Conservation (phyloP, 805 yeast genomes). For the Jamesozyma jinghongensis region DNA sequence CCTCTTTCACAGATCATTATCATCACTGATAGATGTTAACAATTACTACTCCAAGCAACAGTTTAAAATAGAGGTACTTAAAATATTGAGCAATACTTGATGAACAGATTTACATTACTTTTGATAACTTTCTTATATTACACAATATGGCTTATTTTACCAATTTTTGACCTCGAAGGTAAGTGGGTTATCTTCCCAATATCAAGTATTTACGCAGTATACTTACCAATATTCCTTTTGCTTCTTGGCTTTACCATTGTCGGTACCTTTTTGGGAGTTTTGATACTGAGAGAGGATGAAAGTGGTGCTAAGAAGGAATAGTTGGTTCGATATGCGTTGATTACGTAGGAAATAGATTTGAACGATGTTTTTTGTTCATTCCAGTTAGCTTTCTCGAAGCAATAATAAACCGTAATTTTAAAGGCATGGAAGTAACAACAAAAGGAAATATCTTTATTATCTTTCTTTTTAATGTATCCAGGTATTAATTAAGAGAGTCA, state of each 20-base stretch:
- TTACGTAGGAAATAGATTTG: too few relatives aligned
- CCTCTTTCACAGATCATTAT: too few relatives aligned
- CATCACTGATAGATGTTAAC: too few relatives aligned
- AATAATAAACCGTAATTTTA: too few relatives aligned
- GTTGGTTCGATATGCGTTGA: not conserved
- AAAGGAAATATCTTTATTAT: too few relatives aligned
- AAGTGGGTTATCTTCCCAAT: constrained; percentile 20
- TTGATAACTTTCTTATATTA: constrained; percentile 20
- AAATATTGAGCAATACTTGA: not conserved
- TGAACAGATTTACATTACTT: constrained; percentile 22
- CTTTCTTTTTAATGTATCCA: too few relatives aligned
- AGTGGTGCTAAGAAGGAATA: constrained; percentile 1
- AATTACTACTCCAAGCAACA: not conserved
- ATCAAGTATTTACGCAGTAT: constrained; percentile 25
- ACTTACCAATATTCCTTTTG: constrained; percentile 24
- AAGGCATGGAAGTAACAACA: too few relatives aligned
- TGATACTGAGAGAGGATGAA: constrained; percentile 9
- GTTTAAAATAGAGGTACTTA: not conserved
- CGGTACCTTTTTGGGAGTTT: constrained; percentile 22
- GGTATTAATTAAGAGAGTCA: too few relatives aligned
- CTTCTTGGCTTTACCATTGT: constrained; percentile 21
- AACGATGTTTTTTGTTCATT: too few relatives aligned
- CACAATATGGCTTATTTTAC: constrained; percentile 25
- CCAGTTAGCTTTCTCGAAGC: too few relatives aligned
- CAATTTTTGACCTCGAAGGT: constrained; percentile 23